Evolutionary conservation across 1,139 yeast species (phyloP), one percentile per base, ranked within the genome.

Genomic region (Nakaseomyces kungkrabaensis): DNA sequence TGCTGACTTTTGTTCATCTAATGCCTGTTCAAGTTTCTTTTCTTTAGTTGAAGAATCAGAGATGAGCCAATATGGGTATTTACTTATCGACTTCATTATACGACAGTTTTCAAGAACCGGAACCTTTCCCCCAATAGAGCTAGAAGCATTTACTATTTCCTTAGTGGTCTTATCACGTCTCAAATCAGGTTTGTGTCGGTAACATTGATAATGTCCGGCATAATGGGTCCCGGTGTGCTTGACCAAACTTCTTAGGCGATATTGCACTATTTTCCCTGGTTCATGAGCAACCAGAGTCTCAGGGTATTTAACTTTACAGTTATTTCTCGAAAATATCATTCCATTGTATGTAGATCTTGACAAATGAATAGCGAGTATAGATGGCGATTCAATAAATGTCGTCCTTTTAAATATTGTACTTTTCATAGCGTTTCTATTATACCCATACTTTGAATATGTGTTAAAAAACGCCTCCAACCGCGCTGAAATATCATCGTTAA

Each of bases 221-320:
- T 84, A 77, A 66, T 92, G 97, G 0, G 94, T 81, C 0, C 97
- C 98, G 48, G 82, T 79, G 63, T 92, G 98, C 54, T 88, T 76
- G 26, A 92, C 81, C 57, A 88, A 72, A 0, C 96, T 86, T 55
- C 76, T 77, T 37, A 92, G 72, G 53, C 72, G 72, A 64, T 87
- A 89, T 44, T 69, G 74, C 56, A 62, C 62, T 57, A 17, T 51
- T 48, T 2, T 56, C 2, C n/a, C 52, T 43, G 55, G 71, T 22
- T 65, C 71, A 43, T 69, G 70, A 38, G 87, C 66, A 5, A 73
- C 72, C 50, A 89, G 63, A 3, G 62, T 65, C 57, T 84, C 92
- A 24, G 76, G 78, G 58, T 84, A 84, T 4, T 72, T 64, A 5
- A 90, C 90, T 49, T 79, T 72, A 65, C 96, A 88, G 5, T 85